Conservation (phyloP, 2,329 filamentous ascomycete genomes). For the Exophiala sp. region DNA sequence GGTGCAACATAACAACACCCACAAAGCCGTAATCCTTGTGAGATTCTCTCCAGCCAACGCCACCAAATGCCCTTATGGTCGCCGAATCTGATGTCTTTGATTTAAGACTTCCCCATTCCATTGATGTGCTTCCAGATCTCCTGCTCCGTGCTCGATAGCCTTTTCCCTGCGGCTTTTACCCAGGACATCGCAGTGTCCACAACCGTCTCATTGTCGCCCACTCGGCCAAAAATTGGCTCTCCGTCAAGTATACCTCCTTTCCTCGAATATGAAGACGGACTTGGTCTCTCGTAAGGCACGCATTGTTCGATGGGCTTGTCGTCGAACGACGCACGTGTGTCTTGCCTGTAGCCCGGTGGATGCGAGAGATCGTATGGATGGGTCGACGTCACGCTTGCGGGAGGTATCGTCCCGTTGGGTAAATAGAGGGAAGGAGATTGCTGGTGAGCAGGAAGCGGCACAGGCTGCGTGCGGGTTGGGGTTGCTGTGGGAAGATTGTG, state of each 20-base stretch:
- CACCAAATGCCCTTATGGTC: neutral
- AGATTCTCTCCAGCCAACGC: neutral
- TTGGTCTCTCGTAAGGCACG: slow-evolving; percentile 12
- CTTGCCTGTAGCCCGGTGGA: slow-evolving; percentile 34
- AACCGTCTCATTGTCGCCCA: slow-evolving; percentile 51
- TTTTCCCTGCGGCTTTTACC: slow-evolving; percentile 29
- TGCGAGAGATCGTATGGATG: slow-evolving; percentile 26
- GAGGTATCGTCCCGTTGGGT: slow-evolving; percentile 6
- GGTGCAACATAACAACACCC: no score
- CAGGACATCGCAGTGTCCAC: slow-evolving; percentile 30
- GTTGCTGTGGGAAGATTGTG: slow-evolving; percentile 9
- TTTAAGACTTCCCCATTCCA: slow-evolving; percentile 21
- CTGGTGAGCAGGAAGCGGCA: slow-evolving; percentile 4
- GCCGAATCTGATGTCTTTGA: neutral
- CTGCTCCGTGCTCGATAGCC: slow-evolving; percentile 48
- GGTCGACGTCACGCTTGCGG: slow-evolving; percentile 11
- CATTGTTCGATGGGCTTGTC: slow-evolving; percentile 23
- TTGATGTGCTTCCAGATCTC: slow-evolving; percentile 42
- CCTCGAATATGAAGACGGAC: slow-evolving; percentile 11
- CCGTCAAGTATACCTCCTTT: slow-evolving; percentile 23
- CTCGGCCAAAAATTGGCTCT: slow-evolving; percentile 65
- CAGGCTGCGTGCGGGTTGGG: slow-evolving; percentile 8
- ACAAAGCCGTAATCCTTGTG: no score
- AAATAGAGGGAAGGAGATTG: slow-evolving; percentile 7
- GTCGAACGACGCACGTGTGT: slow-evolving; percentile 26